Evolutionary conservation across 257 asterid species (phyloP), one percentile per base, ranked within the genome.

Genomic region (Fraxinus excelsior): DNA sequence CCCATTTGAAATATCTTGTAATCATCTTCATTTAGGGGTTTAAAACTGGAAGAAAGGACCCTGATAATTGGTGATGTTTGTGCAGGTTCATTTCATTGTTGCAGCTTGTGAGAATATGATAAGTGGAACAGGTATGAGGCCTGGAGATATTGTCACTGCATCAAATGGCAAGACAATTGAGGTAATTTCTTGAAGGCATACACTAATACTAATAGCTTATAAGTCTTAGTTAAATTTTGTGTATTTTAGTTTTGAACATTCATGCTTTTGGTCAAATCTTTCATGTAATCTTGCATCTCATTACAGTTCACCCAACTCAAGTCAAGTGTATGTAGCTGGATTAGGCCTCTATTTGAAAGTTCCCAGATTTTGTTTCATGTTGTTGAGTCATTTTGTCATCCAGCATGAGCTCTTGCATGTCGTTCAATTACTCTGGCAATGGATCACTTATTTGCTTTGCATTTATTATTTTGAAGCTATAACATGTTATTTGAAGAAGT

Each of bases 51-150:
- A 28, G 23, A 72, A 46, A 74, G 19, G 70, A 74, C 46, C 26
- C 58, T 72, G 60, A 74, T 75, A 60, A 70, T 62, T 42, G 66
- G 31, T 81, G 44, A 71, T 72, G 44, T 69, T 49, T 56, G 19
- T 81, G 81, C 89, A 94, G 98, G 94, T 94, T 85, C 97, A 94
- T 87, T 94, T 94, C 85, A 89, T 92, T 67, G 96, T 94, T 80
- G 98, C 98, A 28, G 98, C 98, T 78, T 94, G 98, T 74, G 98
- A 92, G 78, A 94, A 94, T 85, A 92, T 94, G 98, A 94, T 94
- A 60, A 94, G 97, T 80, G 98, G 98, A 66, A 87, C 97, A 32
- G 98, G 98, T 42, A 94, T 94, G 97, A 88, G 98, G 71, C 98
- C 97, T 60, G 97, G 98, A 64, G 98, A 94, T 74, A 72, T 94